These are phyloP conservation scores for Cubamyces sp. DNA, from an alignment of 768 basidiomycete species.

Conservation along the genomic window DNA sequence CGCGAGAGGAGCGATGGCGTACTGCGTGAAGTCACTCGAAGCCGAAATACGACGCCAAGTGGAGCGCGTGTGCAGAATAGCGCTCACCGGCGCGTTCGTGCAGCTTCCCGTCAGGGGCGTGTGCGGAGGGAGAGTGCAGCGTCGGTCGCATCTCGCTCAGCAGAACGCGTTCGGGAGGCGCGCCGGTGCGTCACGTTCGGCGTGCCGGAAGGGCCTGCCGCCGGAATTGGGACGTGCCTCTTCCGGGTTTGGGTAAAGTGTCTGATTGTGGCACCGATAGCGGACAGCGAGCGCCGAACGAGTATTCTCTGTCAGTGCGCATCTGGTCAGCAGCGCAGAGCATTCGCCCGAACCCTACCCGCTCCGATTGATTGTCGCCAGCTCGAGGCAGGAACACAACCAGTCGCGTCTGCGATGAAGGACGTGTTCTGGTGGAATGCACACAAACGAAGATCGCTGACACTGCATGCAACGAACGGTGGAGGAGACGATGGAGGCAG, in stretches of 20 bases:
- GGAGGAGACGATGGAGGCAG: not conserved
- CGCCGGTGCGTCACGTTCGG: not conserved
- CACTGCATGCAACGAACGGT: not conserved
- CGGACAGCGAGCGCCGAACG: slow-evolving; percentile 1
- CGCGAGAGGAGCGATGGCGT: not conserved
- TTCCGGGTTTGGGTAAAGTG: slow-evolving; percentile 7
- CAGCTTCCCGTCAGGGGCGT: not conserved
- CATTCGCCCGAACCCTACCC: slow-evolving; percentile 2
- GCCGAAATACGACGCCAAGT: not conserved
- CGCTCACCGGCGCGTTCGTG: not conserved
- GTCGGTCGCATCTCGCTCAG: not conserved
- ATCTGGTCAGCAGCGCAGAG: slow-evolving; percentile 1
- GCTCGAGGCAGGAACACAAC: not conserved
- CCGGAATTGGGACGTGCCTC: not conserved
- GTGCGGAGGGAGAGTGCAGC: not conserved
- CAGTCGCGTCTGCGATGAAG: not conserved
- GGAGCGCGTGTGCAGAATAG: not conserved
- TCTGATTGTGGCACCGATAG: slow-evolving; percentile 18
- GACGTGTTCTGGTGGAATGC: slow-evolving; percentile 6
- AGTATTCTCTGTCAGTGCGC: too few species aligned
- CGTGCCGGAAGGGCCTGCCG: not conserved
- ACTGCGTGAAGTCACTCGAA: not conserved
- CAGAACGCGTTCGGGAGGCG: not conserved
- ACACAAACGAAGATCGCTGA: not conserved
- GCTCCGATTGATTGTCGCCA: not conserved